Base-by-base conservation (phyloP, 2,329 filamentous ascomycete genomes). In the Bipolaris sorokiniana region DNA sequence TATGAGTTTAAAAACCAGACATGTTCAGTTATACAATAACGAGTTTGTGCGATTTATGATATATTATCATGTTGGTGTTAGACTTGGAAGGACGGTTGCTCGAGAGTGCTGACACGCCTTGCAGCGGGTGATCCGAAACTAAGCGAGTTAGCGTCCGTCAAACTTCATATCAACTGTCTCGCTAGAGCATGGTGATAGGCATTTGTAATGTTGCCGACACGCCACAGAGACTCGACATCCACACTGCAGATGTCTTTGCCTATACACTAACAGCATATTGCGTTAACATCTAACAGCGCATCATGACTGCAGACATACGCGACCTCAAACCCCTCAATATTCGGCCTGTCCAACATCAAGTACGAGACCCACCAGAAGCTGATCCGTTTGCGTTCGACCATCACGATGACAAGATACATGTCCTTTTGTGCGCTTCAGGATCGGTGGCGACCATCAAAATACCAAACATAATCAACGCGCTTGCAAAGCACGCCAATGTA, bases 401-500 rank as follows among this genome's bases (percentile, higher is more conserved):
- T 28, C 61, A 62, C 26, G 71, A 75, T 65, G 65, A 61, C 16
- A 75, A 68, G 68, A 77, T 77, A 11, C 87, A 90, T 70, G 79
- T 90, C 49, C 81, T 92, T 15, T 81, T 91, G 40, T 86, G 85
- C 36, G 86, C 86, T 37, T 88, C 84, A 31, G 89, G 89, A 47
- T 89, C 90, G 0, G 91, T 96, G n/a, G 93, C 93, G 13, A 92
- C 90, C 6, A 96, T 97, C 70, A 97, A 97, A 73, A 76, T 83
- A 55, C 80, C 81, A 1, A 72, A 76, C 54, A 82, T 83, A 46
- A 69, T 82, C 38, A 69, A 78, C 16, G 82, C 86, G 1, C 83
- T 93, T 3, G 81, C 82, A 66, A 68, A 73, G 62, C 71, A 83
- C 59, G 60, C 75, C 16, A 78, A 79, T 37, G 81, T 97, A 54